Evolutionary conservation across 495 filamentous ascomycete species (phyloP), one percentile per base, ranked within the genome.

Genomic region (Lasiosphaeria miniovina): DNA sequence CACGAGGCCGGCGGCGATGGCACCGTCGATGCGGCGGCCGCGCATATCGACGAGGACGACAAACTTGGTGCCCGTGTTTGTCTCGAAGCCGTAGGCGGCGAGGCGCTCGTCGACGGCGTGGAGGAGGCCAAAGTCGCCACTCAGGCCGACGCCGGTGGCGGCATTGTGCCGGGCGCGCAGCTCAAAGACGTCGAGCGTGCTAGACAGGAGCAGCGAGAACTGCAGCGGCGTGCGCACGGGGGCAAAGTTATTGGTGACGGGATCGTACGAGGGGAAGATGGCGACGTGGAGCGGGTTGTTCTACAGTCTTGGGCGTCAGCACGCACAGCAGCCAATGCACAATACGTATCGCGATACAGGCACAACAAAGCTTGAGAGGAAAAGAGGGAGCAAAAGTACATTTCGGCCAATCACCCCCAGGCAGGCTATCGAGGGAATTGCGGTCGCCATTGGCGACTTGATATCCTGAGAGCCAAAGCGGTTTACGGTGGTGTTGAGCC

Each of bases 211-310:
- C 65, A 98, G 93, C 45, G 90, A 91, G 80, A 93, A 97, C 67
- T 95, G 89, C 32, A 98, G 84, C 6, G 76, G 82, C 60, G 78
- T 86, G 68, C 75, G 80, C 52, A 80, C 81, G 66, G 77, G 80
- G 34, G 67, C 61, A 65, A 70, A 76, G 55, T 67, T 67, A 69
- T 74, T 75, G 60, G 74, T 75, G 45, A 67, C 45, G 34, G 73
- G 62, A 63, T 80, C 75, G 75, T 79, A 71, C 61, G 91, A 87
- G 38, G 92, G 89, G 74, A 97, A 97, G 69, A 96, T 82, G 49
- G 89, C 84, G 59, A 95, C 88, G 75, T 96, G 93, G 69, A 98
- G 88, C 51, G 93, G 94, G 71, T 96, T 96, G 76, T 97, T 95
- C 94, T 98, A 68, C n/a, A 24, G 32, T 41, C 15, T 36, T 36